These are phyloP conservation scores for Termitomyces sp. DNA, from an alignment of 768 basidiomycete species.

Conservation along the genomic window DNA sequence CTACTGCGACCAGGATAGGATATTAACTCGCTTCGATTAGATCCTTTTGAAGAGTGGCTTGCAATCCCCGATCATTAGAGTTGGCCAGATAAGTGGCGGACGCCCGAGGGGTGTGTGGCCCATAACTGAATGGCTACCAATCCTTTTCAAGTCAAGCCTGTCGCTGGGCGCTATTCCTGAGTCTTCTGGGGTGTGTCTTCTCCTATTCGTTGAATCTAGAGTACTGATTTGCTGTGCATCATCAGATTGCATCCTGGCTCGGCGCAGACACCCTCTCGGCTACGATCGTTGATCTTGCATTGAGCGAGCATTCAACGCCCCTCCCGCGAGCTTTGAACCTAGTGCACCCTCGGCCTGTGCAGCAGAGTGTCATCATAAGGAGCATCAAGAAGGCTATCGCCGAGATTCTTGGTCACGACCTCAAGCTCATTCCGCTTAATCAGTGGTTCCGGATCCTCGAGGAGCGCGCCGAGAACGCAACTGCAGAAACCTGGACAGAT, in stretches of 20 bases:
- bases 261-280: conserved; percentile 22
- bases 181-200: conserved; percentile 22
- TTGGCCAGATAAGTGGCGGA: conserved; percentile 36
- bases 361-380: conserved; percentile 14
- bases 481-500: neutral
- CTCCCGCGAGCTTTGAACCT: conserved; percentile 22
- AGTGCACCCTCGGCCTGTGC: conserved; percentile 29
- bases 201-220: neutral
- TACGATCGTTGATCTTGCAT: conserved; percentile 24
- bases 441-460: conserved; percentile 17
- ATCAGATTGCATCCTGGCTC: conserved; percentile 25
- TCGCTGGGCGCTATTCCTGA: conserved; percentile 24
- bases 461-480: conserved; percentile 1
- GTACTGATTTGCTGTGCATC: neutral
- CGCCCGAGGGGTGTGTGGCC: conserved; percentile 33
- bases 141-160: conserved; percentile 32
- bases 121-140: conserved; percentile 35
- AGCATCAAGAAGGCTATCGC: neutral
- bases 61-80: conserved; percentile 24
- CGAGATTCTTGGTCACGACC: neutral
- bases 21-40: conserved; percentile 13
- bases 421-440: conserved; percentile 5
- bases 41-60: conserved; percentile 27
- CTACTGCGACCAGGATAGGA: neutral
- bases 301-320: conserved; percentile 16